Evolutionary conservation across 2,329 filamentous ascomycete species (phyloP).

Genomic region (Tolypocladium tropicale): DNA sequence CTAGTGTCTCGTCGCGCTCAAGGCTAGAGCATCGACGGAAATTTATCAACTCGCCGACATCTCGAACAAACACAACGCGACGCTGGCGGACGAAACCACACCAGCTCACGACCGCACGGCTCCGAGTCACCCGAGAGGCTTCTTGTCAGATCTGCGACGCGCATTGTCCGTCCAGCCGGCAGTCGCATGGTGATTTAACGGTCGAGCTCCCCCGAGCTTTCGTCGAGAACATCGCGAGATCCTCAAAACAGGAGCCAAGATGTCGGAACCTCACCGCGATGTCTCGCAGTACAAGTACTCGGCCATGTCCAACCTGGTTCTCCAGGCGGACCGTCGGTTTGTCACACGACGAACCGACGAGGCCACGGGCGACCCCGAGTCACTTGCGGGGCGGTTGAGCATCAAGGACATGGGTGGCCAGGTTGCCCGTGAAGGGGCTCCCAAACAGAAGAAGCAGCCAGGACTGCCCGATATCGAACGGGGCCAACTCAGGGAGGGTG

Average conservation of each 20-base stretch:
- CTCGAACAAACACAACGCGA: not conserved
- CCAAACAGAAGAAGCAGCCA: slow-evolving; percentile 68
- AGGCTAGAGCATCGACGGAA: slow-evolving; percentile 15
- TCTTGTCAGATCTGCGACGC: slow-evolving; percentile 5
- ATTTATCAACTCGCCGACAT: slow-evolving; percentile 22
- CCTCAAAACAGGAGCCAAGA: slow-evolving; percentile 31
- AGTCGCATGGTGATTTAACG: slow-evolving; percentile 24
- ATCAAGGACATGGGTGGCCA: slow-evolving; percentile 91
- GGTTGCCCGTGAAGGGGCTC: slow-evolving; percentile 67
- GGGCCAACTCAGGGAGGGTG: slow-evolving; percentile 66
- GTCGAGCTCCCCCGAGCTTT: slow-evolving; percentile 21
- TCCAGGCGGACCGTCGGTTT: slow-evolving; percentile 97
- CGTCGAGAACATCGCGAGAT: slow-evolving; percentile 24
- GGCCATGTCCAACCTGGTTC: slow-evolving; percentile 99
- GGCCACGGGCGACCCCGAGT: slow-evolving; percentile 93
- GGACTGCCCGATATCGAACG: slow-evolving; percentile 62
- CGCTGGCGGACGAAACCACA: slow-evolving; percentile 8
- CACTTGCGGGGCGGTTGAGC: slow-evolving; percentile 84
- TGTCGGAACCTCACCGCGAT: slow-evolving; percentile 70
- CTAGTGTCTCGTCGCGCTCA: slow-evolving; percentile 6
- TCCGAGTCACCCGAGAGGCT: slow-evolving; percentile 9
- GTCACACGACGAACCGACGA: slow-evolving; percentile 88
- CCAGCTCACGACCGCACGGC: slow-evolving; percentile 13
- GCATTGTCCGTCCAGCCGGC: slow-evolving; percentile 8
- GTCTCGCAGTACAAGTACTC: slow-evolving; percentile 98